Evolutionary conservation across 345 rosid species (phyloP), one percentile per base, ranked within the genome.

Genomic region (Eucalyptus lansdowneana): DNA sequence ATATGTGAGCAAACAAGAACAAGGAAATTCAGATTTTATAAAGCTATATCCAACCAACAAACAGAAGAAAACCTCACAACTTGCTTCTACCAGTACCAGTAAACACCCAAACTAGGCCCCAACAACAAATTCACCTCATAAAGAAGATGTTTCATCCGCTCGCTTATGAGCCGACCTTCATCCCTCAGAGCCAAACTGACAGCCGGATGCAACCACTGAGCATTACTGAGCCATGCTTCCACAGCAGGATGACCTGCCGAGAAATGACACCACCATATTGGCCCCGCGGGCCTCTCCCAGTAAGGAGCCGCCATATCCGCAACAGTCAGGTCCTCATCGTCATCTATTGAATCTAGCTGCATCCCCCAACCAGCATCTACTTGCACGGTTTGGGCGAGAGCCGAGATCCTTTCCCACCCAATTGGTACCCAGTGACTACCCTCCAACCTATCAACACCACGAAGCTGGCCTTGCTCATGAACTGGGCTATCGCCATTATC

Each of bases 151-250:
- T 95, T 97, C 99, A 98, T 98, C 91, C 96, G 94, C 90, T 98
- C 99, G 58, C 99, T 98, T 40, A 97, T 98, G 67, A 98, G 96
- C 80, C 93, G 94, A 90, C 96, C 92, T 92, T 98, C 99, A 87
- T 97, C 94, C 90, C 99, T 94, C 95, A 97, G 91, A 31, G 99
- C 98, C 87, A 98, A 90, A 91, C 98, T 95, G 90, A 97, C 93
- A 5, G 99, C 99, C 89, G 98, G 99, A 95, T 98, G 99, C 90
- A 98, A 91, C 99, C 99, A 98, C n/a, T 94, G 95, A 90, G 98
- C 97, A 90, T 85, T 92, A 50, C 47, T 94, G 60, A 97, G 97
- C 98, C 98, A 96, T 69, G 94, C 85, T 87, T 93, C 94, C 31
- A 96, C 95, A 69, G 88, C 89, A 24, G 95, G 93, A 91, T 96